Conservation (phyloP, 495 filamentous ascomycete genomes). For the Astrocystis sublimbata region DNA sequence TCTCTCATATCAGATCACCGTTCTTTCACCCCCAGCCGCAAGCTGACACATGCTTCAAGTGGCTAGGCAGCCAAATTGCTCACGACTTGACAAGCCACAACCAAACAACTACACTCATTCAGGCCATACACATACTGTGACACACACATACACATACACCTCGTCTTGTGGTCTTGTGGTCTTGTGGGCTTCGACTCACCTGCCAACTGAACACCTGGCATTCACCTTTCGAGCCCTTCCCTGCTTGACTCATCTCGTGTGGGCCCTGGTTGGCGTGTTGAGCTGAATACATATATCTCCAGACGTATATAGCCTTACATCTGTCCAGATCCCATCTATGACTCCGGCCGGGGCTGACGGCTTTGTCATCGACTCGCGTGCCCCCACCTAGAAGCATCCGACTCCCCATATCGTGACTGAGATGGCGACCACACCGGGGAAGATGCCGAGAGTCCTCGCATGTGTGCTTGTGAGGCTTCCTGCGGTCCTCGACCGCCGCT, state of each 20-base stretch:
- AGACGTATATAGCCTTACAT: neutral
- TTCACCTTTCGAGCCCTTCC: neutral
- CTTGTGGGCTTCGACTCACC: neutral
- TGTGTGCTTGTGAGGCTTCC: slow-evolving; percentile 33
- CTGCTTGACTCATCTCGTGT: neutral
- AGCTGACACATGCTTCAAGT: neutral
- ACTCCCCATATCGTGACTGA: neutral
- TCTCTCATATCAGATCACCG: neutral
- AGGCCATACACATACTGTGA: neutral
- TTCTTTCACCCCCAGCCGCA: neutral
- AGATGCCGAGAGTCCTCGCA: slow-evolving; percentile 39
- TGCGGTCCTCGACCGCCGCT: neutral
- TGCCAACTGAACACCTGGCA: neutral
- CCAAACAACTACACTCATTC: neutral
- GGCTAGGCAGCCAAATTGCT: neutral
- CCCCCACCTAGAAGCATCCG: neutral
- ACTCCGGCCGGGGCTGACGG: neutral
- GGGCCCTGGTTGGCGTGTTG: neutral
- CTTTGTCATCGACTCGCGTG: neutral
- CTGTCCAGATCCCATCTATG: neutral
- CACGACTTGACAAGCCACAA: neutral
- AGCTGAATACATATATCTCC: neutral
- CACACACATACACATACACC: no score
- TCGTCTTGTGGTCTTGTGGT: no score
- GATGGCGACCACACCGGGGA: slow-evolving; percentile 18